Evolutionary conservation across 345 rosid genomes (phyloP).

Genomic region (Rhodomyrtus tomentosa): DNA sequence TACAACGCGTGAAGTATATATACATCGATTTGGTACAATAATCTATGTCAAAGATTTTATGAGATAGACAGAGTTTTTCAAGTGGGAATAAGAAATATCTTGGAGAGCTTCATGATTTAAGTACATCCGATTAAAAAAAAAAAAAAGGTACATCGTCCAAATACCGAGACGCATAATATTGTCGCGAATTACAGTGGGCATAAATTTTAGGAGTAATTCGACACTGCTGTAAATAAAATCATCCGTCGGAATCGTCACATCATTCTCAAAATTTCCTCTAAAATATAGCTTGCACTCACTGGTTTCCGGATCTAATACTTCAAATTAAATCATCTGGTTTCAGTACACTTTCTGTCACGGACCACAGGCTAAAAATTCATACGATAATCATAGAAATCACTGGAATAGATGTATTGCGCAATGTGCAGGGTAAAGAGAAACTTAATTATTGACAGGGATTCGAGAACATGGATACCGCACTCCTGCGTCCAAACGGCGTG

Average conservation of each 20-base stretch:
- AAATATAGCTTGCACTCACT: neutral
- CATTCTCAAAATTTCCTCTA: neutral
- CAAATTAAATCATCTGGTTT: neutral
- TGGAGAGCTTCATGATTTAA: neutral
- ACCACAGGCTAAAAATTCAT: neutral
- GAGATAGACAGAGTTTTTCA: neutral
- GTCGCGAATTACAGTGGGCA: accelerated
- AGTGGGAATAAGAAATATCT: neutral
- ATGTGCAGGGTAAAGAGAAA: neutral
- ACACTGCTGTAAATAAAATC: neutral
- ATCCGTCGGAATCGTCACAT: neutral
- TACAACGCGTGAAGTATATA: neutral
- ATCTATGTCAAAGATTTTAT: neutral
- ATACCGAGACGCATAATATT: neutral
- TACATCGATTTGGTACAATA: neutral
- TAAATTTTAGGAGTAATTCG: neutral
- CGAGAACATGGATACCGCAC: neutral
- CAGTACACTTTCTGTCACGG: neutral
- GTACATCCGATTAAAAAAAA: too few relatives aligned
- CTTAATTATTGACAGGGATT: neutral
- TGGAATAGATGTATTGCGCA: neutral
- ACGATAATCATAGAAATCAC: neutral
- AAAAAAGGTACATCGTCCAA: neutral
- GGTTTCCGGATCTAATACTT: neutral
- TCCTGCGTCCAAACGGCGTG: neutral